Conservation (phyloP, 1,284 basidiomycete genomes). For the Irpex sp. region DNA sequence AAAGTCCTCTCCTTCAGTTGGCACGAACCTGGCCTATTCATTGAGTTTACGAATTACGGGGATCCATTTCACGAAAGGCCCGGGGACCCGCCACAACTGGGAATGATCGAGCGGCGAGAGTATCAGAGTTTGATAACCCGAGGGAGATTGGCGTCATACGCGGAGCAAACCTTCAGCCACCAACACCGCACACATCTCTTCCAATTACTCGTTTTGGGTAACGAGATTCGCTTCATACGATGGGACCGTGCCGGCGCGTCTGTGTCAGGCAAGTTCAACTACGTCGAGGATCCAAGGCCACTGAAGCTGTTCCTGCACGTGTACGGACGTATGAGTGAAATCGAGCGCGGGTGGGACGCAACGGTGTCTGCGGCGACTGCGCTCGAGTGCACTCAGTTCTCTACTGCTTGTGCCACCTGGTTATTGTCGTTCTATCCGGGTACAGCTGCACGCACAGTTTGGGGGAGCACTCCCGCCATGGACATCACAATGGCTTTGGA, state of each 20-base stretch:
- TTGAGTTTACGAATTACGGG: neutral
- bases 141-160: neutral
- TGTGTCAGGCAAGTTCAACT: slow-evolving; percentile 1
- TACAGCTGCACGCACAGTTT: no score
- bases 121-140: neutral
- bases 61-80: neutral
- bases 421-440: no score
- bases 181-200: slow-evolving; percentile 1
- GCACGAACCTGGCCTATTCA: neutral
- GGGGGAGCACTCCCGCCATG: neutral
- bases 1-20: no score
- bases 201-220: slow-evolving; percentile 2
- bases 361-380: neutral
- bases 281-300: neutral
- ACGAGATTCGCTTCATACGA: neutral
- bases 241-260: slow-evolving; percentile 4
- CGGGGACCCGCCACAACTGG: neutral
- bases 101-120: neutral
- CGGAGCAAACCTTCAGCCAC: neutral
- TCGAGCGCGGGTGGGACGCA: slow-evolving; percentile 2
- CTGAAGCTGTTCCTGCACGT: neutral
- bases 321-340: neutral
- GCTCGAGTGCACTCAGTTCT: no score
- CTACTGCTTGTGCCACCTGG: no score
- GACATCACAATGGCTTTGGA: neutral